Base-by-base conservation (phyloP, 768 basidiomycete species). In the Lyophyllum shimeji region DNA sequence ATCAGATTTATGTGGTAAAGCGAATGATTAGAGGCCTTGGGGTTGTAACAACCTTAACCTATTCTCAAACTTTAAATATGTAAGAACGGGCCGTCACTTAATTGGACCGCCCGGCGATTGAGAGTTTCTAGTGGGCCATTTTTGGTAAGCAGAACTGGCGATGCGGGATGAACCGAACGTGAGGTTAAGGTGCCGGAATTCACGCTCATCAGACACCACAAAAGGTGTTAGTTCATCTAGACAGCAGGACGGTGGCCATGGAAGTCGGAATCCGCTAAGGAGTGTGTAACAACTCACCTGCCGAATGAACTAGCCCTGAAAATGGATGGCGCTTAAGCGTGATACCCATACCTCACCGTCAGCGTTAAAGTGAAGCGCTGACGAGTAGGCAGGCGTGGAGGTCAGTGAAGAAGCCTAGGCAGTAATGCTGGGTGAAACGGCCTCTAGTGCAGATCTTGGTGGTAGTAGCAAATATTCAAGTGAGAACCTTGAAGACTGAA, bases 211-310 rank as follows among this genome's bases (percentile, higher is more conserved):
- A 86, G 86, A 87, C 81, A 86, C 85, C 86, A 87, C 82, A 83
- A 83, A 84, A 77, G 85, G 86, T 84, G 86, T 87, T 86, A 84
- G 85, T 87, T 87, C 82, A 84, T 89, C 81, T 83, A 87, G 83
- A 89, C 86, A 89, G 85, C 86, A 86, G 86, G 85, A 87, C 82
- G 83, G 86, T 87, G 85, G 85, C 82, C 86, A 87, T 87, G 84
- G 85, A 87, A 86, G 86, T 87, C 83, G 80, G 82, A 86, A 87
- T 74, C 86, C 83, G 83, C 85, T 86, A 86, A 86, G 85, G 84
- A 86, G 84, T 87, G 85, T 87, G 85, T 86, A 86, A 86, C 85
- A 86, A 87, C 83, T 37, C 34, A 37, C 34, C 34, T 37, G 34
- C 34, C 34, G 85, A 89, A 89, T 85, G 82, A 87, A 87, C 86